Evolutionary conservation across 2,329 filamentous ascomycete species (phyloP), one percentile per base, ranked within the genome.

Genomic region (Cordyceps tenuipes): DNA sequence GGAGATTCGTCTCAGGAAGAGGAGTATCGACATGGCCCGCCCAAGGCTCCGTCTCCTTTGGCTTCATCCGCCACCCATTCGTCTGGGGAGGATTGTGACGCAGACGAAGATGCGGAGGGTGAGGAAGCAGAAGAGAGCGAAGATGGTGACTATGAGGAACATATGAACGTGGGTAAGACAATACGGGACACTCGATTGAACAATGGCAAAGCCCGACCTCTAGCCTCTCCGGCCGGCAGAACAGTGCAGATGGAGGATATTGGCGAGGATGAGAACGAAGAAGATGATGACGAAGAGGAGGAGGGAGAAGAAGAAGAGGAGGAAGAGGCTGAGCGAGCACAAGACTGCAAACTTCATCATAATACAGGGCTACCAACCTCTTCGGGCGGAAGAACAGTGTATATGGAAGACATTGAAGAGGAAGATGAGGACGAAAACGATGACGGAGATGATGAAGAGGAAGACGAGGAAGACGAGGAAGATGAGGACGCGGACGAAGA

Each of bases 401-500:
- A 56, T 2, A 48, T 34, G 29, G 43, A 49, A 13, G 46, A 57
- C 5, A 26, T 31, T 15, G 41, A 57, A 1, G 34, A 49, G 8
- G 53, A 56, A 3, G 50, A 23, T 19, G 36, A 43, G 13, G 31
- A 36, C 10, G 49, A 53, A 17, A n/a, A 41, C 17, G 50, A 53
- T 17, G 31, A 41, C 43, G 44, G 48, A 2, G 47, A 58, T 7
- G 57, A 52, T 26, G 68, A 65, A 5, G 46, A 57, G 0, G 34
- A 50, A 7, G 46, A 57, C 0, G 34, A 50, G 4, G 55, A 43
- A 2, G 55, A 51, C 2, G 55, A 51, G 2, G 36, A 26, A 12
- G 31, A 36, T 2, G 49, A 53, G 5, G 39, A 41, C 5, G 31
- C 26, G 2, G 31, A 41, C 23, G 44, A 57, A 1, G 47, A 58